Evolutionary conservation across 2,329 filamentous ascomycete genomes (phyloP).

Genomic region (Apiospora saccharicola): DNA sequence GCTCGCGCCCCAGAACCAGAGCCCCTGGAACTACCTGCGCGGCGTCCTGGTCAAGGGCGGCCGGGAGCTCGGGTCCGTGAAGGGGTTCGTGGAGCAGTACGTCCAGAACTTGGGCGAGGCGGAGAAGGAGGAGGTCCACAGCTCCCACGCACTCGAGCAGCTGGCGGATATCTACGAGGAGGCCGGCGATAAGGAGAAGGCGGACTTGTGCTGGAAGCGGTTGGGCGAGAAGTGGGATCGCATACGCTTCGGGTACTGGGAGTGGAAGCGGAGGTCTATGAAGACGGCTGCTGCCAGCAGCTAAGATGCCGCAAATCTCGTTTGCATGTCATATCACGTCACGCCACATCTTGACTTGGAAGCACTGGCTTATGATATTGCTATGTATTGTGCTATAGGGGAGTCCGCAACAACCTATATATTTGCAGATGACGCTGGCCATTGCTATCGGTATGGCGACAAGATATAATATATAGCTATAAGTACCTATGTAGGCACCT

Average conservation of each 20-base stretch:
- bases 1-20: constrained; percentile 90
- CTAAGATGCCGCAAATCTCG: not conserved
- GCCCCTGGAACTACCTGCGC: constrained; percentile 89
- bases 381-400: not conserved
- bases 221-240: constrained; percentile 89
- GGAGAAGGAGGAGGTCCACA: constrained; percentile 60
- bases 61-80: constrained; percentile 53
- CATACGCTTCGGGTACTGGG: constrained; percentile 91
- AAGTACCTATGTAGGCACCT: not conserved
- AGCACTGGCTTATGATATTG: not conserved
- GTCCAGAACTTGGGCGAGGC: constrained; percentile 53
- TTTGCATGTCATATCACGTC: not conserved
- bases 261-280: constrained; percentile 57
- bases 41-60: constrained; percentile 76
- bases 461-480: not conserved
- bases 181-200: constrained; percentile 65
- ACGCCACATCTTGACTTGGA: not conserved
- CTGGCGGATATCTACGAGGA: constrained; percentile 73
- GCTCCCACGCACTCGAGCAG: constrained; percentile 74
- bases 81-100: constrained; percentile 60
- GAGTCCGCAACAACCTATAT: not conserved
- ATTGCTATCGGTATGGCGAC: not conserved
- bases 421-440: not conserved
- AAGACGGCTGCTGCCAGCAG: constrained; percentile 1
- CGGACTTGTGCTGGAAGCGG: constrained; percentile 73